A percentile compares a stretch with the other conserved stretches of the same genome.
phyloP scores from a whole-genome alignment of 2,329 filamentous ascomycete genomes.

The Hymenoscyphus albidus region DNA sequence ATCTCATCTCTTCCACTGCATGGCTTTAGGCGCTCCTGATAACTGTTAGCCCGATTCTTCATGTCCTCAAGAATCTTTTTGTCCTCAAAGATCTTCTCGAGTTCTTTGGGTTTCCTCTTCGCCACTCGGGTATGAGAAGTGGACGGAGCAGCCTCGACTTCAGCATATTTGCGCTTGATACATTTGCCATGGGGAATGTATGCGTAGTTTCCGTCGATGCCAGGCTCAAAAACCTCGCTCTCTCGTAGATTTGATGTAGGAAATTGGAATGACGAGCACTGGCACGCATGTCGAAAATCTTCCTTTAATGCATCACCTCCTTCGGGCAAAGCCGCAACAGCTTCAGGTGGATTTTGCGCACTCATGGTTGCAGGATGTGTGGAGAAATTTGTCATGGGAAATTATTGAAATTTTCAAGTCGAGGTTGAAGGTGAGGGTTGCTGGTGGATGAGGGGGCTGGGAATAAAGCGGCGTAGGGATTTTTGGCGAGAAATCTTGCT shows the following conservation, averaged over 20 bases:
- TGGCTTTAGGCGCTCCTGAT: constrained; percentile 75
- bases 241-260: background rate
- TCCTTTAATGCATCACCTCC: too few species aligned
- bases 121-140: background rate
- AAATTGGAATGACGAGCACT: background rate
- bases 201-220: background rate
- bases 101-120: background rate
- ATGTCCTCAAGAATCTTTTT: background rate
- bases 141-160: background rate
- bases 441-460: background rate
- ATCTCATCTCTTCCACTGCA: constrained; percentile 95
- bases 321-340: too few species aligned
- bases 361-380: background rate
- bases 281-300: background rate
- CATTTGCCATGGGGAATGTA: constrained; percentile 4
- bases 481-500: background rate
- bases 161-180: background rate
- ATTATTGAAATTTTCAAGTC: background rate
- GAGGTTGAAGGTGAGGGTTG: background rate
- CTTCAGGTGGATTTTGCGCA: background rate
- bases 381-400: background rate
- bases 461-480: background rate
- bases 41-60: constrained; percentile 9
- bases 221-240: background rate
- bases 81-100: background rate